Conservation (phyloP, 2,329 filamentous ascomycete species). For the Penicillium sp. region DNA sequence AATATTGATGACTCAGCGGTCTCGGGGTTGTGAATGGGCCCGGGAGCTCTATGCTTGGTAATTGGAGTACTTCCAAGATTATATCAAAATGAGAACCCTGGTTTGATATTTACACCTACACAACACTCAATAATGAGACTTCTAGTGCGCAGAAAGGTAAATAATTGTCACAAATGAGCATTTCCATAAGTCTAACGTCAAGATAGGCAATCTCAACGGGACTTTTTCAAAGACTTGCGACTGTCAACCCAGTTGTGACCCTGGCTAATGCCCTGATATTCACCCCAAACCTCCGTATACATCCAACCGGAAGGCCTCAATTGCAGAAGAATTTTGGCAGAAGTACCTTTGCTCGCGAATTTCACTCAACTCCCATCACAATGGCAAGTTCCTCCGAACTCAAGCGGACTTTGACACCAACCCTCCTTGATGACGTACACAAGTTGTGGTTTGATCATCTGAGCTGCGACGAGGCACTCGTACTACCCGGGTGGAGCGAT, state of each 20-base stretch:
- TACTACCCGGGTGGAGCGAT: constrained; percentile 20
- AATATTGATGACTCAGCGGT: constrained; percentile 2
- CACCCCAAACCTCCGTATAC: not conserved
- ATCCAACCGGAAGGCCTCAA: not conserved
- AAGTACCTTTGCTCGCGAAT: not conserved
- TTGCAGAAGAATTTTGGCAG: not conserved
- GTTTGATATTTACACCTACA: not conserved
- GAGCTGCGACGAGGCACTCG: constrained; percentile 14
- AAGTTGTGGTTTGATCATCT: constrained; percentile 29
- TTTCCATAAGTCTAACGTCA: not conserved
- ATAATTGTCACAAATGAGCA: not conserved
- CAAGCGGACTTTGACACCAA: constrained; percentile 19
- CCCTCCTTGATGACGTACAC: constrained; percentile 21
- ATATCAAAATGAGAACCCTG: not conserved
- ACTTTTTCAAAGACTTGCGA: not conserved
- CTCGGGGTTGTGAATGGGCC: not conserved
- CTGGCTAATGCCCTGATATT: not conserved
- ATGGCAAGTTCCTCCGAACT: constrained; percentile 10
- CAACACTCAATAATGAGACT: not conserved
- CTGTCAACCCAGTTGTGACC: not conserved
- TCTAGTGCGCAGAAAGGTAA: not conserved
- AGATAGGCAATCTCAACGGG: not conserved
- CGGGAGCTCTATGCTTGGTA: not conserved
- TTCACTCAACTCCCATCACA: constrained; percentile 8
- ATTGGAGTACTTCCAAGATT: not conserved